phyloP scores from a whole-genome alignment of 1,284 basidiomycete genomes.

The Amylostereum areolatum region DNA sequence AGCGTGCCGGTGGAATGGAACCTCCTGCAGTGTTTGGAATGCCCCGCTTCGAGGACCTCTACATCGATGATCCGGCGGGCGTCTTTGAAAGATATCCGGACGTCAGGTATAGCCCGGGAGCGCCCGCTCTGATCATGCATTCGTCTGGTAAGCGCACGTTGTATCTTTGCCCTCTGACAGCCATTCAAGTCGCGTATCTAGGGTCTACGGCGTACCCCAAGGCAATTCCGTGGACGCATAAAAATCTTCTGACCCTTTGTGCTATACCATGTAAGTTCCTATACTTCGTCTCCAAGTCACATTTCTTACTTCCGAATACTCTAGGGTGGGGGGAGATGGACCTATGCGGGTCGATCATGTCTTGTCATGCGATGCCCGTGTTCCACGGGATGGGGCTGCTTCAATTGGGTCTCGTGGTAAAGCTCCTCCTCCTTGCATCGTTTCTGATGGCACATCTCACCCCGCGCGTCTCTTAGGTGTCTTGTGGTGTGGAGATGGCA shows the following conservation, averaged over 20 bases:
- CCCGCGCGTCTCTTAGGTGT: constrained; percentile 11
- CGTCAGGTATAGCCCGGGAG: neutral
- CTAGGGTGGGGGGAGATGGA: constrained; percentile 19
- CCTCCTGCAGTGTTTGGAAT: constrained; percentile 8
- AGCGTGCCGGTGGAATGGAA: neutral
- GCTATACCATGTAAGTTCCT: constrained; percentile 9
- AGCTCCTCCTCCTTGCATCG: constrained; percentile 1
- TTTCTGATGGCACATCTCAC: neutral
- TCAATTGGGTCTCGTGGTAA: constrained; percentile 18
- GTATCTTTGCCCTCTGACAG: no score
- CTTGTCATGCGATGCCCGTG: constrained; percentile 13
- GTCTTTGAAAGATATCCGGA: neutral
- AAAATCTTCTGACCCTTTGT: constrained; percentile 10
- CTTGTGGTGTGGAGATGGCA: constrained; percentile 19
- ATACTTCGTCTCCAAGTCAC: neutral
- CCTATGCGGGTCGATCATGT: constrained; percentile 11
- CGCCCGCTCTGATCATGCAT: neutral
- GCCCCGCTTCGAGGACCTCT: neutral
- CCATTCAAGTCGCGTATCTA: no score
- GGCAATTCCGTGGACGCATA: constrained; percentile 17
- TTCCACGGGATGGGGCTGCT: constrained; percentile 23
- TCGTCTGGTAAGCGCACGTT: constrained; percentile 20
- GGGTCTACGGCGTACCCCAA: constrained; percentile 14
- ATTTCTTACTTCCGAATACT: constrained; percentile 5
- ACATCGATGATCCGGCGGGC: neutral